A percentile compares a stretch with the other conserved stretches of the same genome.
These are phyloP conservation scores for Plantago coronopus DNA, from an alignment of 305 asterid species.

Conservation along the genomic window DNA sequence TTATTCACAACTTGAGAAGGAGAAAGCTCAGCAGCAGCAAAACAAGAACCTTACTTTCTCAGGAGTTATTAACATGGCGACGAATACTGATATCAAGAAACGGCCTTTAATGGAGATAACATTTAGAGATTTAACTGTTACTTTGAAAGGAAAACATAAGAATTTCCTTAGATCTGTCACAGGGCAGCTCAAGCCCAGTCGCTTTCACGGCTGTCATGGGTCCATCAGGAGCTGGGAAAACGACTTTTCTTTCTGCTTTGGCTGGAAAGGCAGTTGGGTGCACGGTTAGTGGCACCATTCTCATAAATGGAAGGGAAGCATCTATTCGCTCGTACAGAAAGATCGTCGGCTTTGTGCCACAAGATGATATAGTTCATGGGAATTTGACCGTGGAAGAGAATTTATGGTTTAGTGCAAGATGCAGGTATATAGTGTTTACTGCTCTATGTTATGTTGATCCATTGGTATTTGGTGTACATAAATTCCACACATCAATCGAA, in stretches of 20 bases:
- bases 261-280: constrained; percentile 95
- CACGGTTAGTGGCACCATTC: constrained; percentile 57
- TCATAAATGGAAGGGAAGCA: constrained; percentile 66
- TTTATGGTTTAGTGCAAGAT: constrained; percentile 90
- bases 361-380: constrained; percentile 96
- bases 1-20: constrained; percentile 83
- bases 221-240: constrained; percentile 98
- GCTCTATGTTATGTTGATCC: neutral
- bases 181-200: constrained; percentile 84
- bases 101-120: constrained; percentile 72
- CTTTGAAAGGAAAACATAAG: constrained; percentile 75
- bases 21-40: constrained; percentile 75
- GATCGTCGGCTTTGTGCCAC: constrained; percentile 91
- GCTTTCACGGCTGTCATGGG: constrained; percentile 91
- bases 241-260: constrained; percentile 91
- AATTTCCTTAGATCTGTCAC: constrained; percentile 68
- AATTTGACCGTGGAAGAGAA: constrained; percentile 96
- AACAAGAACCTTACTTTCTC: constrained; percentile 78
- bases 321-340: constrained; percentile 75
- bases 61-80: constrained; percentile 86
- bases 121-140: constrained; percentile 70
- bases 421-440: constrained; percentile 59
- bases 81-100: constrained; percentile 42
- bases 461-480: constrained; percentile 3
- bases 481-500: constrained; percentile 33